Evolutionary conservation across 805 yeast species (phyloP).

Genomic region (Phaffomyces opuntiae): DNA sequence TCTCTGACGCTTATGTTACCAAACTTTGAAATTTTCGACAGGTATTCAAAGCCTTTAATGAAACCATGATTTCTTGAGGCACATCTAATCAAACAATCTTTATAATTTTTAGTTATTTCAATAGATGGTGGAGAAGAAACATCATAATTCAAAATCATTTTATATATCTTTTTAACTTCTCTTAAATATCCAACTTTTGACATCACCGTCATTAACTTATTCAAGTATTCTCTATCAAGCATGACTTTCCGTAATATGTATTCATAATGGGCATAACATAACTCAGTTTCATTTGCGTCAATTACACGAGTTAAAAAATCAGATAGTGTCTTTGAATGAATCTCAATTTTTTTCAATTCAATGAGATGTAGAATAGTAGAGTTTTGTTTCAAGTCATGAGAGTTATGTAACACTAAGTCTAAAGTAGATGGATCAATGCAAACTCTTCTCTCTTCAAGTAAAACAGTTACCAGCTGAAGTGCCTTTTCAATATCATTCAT

Average conservation of each 20-base stretch:
- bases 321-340: conserved; percentile 13
- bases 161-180: conserved; percentile 10
- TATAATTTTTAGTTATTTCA: neutral
- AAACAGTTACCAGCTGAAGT: conserved; percentile 5
- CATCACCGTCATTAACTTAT: conserved; percentile 10
- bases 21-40: conserved; percentile 1
- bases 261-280: conserved; percentile 5
- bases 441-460: neutral
- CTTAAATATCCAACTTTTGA: neutral
- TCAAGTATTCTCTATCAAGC: conserved; percentile 13
- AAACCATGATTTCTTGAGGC: conserved; percentile 8
- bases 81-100: conserved; percentile 5
- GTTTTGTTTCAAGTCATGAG: conserved; percentile 4
- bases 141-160: conserved; percentile 1
- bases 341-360: neutral
- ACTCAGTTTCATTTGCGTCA: neutral
- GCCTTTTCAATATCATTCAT: neutral
- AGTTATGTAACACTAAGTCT: conserved; percentile 12
- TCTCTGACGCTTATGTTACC: conserved; percentile 5
- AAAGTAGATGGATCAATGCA: conserved; percentile 2
- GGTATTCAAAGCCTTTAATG: conserved; percentile 3
- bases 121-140: neutral
- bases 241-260: conserved; percentile 6
- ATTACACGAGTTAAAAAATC: conserved; percentile 10
- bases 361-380: conserved; percentile 4